Evolutionary conservation across 2,329 filamentous ascomycete species (phyloP), one percentile per base, ranked within the genome.

Genomic region (Mycosphaerelloides madeirae): DNA sequence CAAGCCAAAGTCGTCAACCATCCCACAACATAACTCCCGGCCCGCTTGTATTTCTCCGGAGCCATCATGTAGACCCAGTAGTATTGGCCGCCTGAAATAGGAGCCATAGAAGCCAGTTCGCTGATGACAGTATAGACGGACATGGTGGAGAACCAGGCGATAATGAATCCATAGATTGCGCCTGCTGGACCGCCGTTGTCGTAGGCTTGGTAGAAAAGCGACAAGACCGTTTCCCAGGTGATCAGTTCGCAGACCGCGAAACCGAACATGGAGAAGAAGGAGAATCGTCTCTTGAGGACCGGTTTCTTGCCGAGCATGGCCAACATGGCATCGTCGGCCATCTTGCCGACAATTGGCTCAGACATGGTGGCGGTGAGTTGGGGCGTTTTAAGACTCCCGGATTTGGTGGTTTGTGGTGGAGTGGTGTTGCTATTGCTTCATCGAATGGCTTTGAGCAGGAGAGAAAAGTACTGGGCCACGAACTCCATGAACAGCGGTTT

Each of bases 151-250:
- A 63, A 54, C 72, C 73, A 77, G 14, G 74, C 70, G 36, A 77
- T 69, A 25, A 78, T 66, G 59, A 71, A 78, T 37, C 73, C 73
- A 50, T 75, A 77, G 8, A 77, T 57, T 6, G 75, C 60, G 3
- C 75, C 74, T 1, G 71, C 67, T 11, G 74, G 70, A 3, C 71
- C 71, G 13, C 71, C 70, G 55, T 72, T 73, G 18, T 67, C 56
- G 34, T 69, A 64, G 1, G 66, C 63, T 48, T 72, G 61, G 41
- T 54, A 61, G 54, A 73, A 71, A 11, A 72, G 55, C 3, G 68
- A 68, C 3, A 72, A 61, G 8, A 71, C 68, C 0, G 69, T 72
- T 44, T 72, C 69, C 69, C 68, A 72, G 19, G 69, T 71, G 41
- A 71, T 71, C 22, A 71, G 47, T 46, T 71, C 68, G 50, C 67